Evolutionary conservation across 768 basidiomycete species (phyloP).

Genomic region (Trametes elegans): DNA sequence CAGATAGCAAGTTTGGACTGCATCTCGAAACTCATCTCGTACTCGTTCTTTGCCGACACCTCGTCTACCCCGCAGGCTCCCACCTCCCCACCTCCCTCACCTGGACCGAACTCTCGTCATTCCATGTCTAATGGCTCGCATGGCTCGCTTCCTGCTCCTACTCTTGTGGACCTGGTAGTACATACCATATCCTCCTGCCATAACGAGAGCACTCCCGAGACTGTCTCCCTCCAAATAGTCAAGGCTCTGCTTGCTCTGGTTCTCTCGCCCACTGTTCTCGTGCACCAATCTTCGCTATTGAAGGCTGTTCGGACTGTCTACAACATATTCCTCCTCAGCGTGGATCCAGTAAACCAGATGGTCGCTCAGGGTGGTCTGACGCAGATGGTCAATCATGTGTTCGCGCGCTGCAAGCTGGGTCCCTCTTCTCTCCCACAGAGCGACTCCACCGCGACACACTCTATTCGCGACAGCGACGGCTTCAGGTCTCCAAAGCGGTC

Average conservation of each 20-base stretch:
- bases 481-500: constrained; percentile 12
- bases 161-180: constrained; percentile 89
- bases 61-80: constrained; percentile 41
- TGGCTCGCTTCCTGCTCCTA: constrained; percentile 53
- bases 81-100: constrained; percentile 79
- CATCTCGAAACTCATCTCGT: constrained; percentile 95
- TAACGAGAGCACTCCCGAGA: constrained; percentile 80
- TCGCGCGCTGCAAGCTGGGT: constrained; percentile 66
- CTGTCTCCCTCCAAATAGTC: constrained; percentile 94
- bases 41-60: constrained; percentile 90
- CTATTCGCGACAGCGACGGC: constrained; percentile 10
- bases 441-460: constrained; percentile 22
- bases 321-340: constrained; percentile 92
- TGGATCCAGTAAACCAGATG: constrained; percentile 91
- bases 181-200: constrained; percentile 94
- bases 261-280: constrained; percentile 79
- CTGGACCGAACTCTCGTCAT: constrained; percentile 44
- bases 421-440: constrained; percentile 13
- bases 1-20: constrained; percentile 98
- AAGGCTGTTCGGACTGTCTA: constrained; percentile 98
- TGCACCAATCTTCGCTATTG: constrained; percentile 93
- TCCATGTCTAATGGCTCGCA: constrained; percentile 46
- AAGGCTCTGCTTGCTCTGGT: constrained; percentile 91
- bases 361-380: constrained; percentile 97
- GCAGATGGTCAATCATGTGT: constrained; percentile 98